Conservation (phyloP, 768 basidiomycete species). For the Cystobasidiopsis lactophilus region DNA sequence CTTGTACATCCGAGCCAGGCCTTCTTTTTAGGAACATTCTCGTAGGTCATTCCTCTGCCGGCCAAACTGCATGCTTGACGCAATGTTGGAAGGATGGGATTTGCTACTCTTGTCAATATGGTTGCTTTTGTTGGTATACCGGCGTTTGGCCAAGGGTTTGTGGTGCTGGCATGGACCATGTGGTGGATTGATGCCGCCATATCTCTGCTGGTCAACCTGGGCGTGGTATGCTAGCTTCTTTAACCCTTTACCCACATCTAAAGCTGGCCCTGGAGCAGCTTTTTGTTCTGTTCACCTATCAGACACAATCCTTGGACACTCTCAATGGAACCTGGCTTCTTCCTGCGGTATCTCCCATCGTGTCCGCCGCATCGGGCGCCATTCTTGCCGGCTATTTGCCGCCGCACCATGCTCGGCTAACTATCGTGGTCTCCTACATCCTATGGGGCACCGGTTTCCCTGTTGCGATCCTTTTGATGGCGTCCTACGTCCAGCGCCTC, state of each 20-base stretch:
- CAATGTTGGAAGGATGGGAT: no score
- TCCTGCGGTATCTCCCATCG: conserved; percentile 9
- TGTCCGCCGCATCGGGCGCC: conserved; percentile 7
- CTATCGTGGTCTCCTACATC: conserved; percentile 13
- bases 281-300: conserved; percentile 9
- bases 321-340: conserved; percentile 15
- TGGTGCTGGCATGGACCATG: background rate
- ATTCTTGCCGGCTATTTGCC: conserved; percentile 2
- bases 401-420: conserved; percentile 4
- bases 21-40: conserved; percentile 10
- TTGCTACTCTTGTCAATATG: background rate
- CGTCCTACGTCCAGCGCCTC: conserved; percentile 12
- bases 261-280: no score
- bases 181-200: background rate
- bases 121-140: no score
- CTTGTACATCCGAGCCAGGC: conserved; percentile 12
- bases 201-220: conserved; percentile 4
- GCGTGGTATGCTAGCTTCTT: no score
- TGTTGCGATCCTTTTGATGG: conserved; percentile 10
- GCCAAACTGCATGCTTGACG: no score
- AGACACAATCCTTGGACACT: conserved; percentile 5
- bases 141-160: no score
- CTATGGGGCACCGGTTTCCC: conserved; percentile 10
- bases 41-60: no score
- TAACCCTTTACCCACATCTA: no score